These are phyloP conservation scores for Melampsora americana DNA, from an alignment of 1,284 basidiomycete genomes.

Conservation along the genomic window DNA sequence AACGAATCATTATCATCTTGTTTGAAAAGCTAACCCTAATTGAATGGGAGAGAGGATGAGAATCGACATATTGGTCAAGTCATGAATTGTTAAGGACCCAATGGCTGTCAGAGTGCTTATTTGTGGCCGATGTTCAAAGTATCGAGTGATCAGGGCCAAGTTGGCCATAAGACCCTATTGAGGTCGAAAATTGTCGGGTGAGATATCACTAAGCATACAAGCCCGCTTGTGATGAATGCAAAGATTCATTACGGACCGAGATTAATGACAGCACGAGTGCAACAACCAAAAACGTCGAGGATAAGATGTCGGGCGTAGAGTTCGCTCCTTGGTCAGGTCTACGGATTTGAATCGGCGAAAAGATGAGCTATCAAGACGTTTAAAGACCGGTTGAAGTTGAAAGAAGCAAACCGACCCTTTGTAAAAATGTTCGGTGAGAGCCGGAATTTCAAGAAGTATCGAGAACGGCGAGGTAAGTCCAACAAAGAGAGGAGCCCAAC, in stretches of 20 bases:
- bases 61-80: slow-evolving; percentile 23
- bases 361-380: not conserved
- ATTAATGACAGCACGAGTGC: slow-evolving; percentile 14
- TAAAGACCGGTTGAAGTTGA: not conserved
- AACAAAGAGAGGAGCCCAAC: slow-evolving; percentile 23
- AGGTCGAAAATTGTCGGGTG: not conserved
- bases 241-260: slow-evolving; percentile 3
- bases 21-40: not conserved
- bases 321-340: not conserved
- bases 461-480: slow-evolving; percentile 23
- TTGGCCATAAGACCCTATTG: slow-evolving; percentile 32
- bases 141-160: slow-evolving; percentile 29
- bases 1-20: no score
- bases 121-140: slow-evolving; percentile 35
- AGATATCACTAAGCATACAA: not conserved
- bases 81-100: slow-evolving; percentile 35
- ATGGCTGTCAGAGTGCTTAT: slow-evolving; percentile 33
- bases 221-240: not conserved
- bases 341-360: not conserved
- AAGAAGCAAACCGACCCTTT: not conserved
- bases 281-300: not conserved
- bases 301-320: not conserved
- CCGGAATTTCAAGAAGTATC: slow-evolving; percentile 30
- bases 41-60: slow-evolving; percentile 12
- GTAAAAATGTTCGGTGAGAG: slow-evolving; percentile 24